Evolutionary conservation across 225 moss, liverwort and hornwort genomes (phyloP).

Genomic region (Marchantia paleacea): DNA sequence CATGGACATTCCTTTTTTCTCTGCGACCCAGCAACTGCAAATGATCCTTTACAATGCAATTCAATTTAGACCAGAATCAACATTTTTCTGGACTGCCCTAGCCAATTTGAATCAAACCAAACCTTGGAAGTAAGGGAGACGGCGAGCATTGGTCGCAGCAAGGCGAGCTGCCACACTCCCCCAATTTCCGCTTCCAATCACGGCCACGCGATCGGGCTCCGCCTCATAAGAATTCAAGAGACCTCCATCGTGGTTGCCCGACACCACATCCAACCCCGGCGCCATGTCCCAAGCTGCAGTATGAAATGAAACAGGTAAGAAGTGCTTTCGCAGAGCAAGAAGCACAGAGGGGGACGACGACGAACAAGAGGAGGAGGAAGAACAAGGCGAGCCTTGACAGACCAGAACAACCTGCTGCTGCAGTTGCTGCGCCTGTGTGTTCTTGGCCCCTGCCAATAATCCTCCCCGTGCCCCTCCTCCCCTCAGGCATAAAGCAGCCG

Average conservation of each 20-base stretch:
- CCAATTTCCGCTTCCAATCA: conserved; percentile 82
- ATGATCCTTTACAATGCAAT: background rate
- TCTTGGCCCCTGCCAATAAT: background rate
- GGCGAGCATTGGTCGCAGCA: conserved; percentile 54
- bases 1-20: no score
- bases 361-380: background rate
- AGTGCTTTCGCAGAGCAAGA: background rate
- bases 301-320: background rate
- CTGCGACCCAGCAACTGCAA: no score
- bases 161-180: conserved; percentile 71
- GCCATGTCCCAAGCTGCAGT: conserved; percentile 11
- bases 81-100: no score
- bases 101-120: background rate
- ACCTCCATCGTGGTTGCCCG: background rate
- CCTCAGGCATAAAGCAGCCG: background rate
- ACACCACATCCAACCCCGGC: conserved; percentile 3
- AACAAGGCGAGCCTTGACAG: background rate
- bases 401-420: background rate
- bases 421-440: background rate
- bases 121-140: conserved; percentile 47
- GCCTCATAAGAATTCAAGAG: background rate
- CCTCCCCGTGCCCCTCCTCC: background rate
- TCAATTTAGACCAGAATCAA: no score
- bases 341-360: background rate
- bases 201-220: conserved; percentile 46